A percentile compares a stretch with the other conserved stretches of the same genome.
phyloP scores from a whole-genome alignment of 2,329 filamentous ascomycete species.

The Apiospora aurea region DNA sequence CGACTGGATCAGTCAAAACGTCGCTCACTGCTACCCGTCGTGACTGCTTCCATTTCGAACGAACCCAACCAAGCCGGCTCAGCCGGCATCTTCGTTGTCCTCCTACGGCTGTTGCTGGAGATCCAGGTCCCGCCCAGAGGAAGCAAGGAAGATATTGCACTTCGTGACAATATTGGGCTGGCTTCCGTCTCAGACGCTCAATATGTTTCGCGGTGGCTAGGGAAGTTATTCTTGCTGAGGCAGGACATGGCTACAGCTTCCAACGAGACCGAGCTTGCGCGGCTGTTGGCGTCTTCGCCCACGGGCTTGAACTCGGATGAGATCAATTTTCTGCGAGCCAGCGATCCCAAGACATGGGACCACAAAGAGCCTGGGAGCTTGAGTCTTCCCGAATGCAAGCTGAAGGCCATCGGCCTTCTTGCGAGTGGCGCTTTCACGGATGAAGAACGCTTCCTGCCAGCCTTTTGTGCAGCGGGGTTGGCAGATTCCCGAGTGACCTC shows the following conservation, averaged over 20 bases:
- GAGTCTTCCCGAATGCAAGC: conserved; percentile 74
- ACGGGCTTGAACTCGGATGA: conserved; percentile 71
- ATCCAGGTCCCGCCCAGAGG: conserved; percentile 77
- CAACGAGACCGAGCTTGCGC: conserved; percentile 35
- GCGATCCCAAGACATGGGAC: conserved; percentile 74
- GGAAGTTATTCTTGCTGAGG: conserved; percentile 76
- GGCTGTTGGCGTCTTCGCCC: conserved; percentile 42
- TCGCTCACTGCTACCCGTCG: conserved; percentile 73
- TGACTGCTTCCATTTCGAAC: conserved; percentile 71
- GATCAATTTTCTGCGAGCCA: conserved; percentile 72
- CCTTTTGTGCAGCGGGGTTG: conserved; percentile 83
- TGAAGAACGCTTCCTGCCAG: conserved; percentile 81
- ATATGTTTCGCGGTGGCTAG: conserved; percentile 78
- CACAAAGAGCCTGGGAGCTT: conserved; percentile 65
- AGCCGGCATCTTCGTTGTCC: conserved; percentile 79
- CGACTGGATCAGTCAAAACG: conserved; percentile 65
- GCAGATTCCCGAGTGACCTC: conserved; percentile 80
- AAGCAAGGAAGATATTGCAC: conserved; percentile 75
- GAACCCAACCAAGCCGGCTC: conserved; percentile 58
- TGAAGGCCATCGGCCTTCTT: conserved; percentile 73
- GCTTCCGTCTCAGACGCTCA: conserved; percentile 71
- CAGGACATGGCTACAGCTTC: conserved; percentile 47
- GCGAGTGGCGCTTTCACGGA: conserved; percentile 88
- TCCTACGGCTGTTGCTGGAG: conserved; percentile 77
- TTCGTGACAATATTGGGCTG: conserved; percentile 73